phyloP scores from a whole-genome alignment of 441 rosid genomes.

The Brassica balearica region DNA sequence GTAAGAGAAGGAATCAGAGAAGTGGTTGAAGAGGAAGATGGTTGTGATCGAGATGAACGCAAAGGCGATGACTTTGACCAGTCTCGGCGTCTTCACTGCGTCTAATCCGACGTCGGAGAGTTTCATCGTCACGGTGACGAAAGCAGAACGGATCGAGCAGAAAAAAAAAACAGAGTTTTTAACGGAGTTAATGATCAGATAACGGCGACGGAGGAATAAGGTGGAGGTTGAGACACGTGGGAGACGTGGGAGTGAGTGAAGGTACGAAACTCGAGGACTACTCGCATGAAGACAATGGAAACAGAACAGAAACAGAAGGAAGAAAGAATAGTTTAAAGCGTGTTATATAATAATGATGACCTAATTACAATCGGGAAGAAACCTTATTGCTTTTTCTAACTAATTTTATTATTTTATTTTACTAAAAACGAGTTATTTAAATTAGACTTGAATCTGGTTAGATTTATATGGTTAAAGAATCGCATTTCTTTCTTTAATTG shows the following conservation, averaged over 20 bases:
- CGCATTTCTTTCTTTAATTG: not conserved
- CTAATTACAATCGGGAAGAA: conserved; percentile 13
- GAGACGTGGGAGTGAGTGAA: conserved; percentile 26
- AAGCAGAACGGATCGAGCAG: conserved; percentile 11
- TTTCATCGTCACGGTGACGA: conserved; percentile 29
- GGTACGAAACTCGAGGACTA: conserved; percentile 17
- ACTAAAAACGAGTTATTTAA: not conserved
- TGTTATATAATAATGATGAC: not conserved
- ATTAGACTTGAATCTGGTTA: not conserved
- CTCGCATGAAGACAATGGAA: conserved; percentile 36
- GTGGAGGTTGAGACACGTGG: conserved; percentile 44
- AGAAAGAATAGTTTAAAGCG: conserved; percentile 1
- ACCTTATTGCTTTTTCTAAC: not conserved
- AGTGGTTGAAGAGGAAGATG: conserved; percentile 40
- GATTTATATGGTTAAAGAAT: not conserved
- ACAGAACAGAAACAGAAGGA: conserved; percentile 16
- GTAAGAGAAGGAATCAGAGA: conserved; percentile 45
- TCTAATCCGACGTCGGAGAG: conserved; percentile 39
- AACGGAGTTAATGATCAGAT: conserved; percentile 22
- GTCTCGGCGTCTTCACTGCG: conserved; percentile 44
- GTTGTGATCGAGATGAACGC: conserved; percentile 46
- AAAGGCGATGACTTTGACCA: conserved; percentile 52
- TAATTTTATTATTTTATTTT: not conserved
- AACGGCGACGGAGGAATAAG: conserved; percentile 31
- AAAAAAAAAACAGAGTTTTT: conserved; percentile 24